These are phyloP conservation scores for Cynanchum wilfordii DNA, from an alignment of 257 asterid species.

Conservation along the genomic window DNA sequence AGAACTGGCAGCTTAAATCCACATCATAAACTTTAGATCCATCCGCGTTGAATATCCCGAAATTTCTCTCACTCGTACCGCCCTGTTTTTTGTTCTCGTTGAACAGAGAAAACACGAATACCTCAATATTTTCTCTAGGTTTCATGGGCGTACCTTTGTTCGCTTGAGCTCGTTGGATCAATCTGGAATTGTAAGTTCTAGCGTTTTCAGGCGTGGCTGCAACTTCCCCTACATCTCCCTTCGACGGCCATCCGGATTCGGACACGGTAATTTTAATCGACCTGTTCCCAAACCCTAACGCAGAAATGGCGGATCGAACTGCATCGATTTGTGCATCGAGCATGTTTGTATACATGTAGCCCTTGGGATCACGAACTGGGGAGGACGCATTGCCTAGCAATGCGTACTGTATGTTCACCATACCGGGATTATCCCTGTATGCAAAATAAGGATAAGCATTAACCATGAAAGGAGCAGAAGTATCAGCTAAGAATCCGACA, in stretches of 20 bases:
- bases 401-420: slow-evolving; percentile 36
- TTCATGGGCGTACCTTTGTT: slow-evolving; percentile 72
- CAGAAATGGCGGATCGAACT: slow-evolving; percentile 37
- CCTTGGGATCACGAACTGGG: slow-evolving; percentile 43
- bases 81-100: slow-evolving; percentile 72
- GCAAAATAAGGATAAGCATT: slow-evolving; percentile 72
- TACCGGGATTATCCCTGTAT: slow-evolving; percentile 39
- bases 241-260: slow-evolving; percentile 8
- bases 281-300: slow-evolving; percentile 38
- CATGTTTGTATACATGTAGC: slow-evolving; percentile 44
- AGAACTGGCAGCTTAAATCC: slow-evolving; percentile 34
- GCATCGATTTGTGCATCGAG: slow-evolving; percentile 63
- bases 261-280: slow-evolving; percentile 8
- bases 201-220: slow-evolving; percentile 63
- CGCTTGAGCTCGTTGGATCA: slow-evolving; percentile 43
- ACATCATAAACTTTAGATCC: slow-evolving; percentile 67
- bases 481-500: slow-evolving; percentile 45
- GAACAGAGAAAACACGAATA: slow-evolving; percentile 66
- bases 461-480: slow-evolving; percentile 54
- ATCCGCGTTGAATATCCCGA: slow-evolving; percentile 72
- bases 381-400: slow-evolving; percentile 35
- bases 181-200: slow-evolving; percentile 43
- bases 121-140: slow-evolving; percentile 51
- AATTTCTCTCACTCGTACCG: slow-evolving; percentile 73
- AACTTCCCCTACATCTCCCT: slow-evolving; percentile 12